Conservation (phyloP, 169 alveolate genomes). For the Babesia ovata region DNA sequence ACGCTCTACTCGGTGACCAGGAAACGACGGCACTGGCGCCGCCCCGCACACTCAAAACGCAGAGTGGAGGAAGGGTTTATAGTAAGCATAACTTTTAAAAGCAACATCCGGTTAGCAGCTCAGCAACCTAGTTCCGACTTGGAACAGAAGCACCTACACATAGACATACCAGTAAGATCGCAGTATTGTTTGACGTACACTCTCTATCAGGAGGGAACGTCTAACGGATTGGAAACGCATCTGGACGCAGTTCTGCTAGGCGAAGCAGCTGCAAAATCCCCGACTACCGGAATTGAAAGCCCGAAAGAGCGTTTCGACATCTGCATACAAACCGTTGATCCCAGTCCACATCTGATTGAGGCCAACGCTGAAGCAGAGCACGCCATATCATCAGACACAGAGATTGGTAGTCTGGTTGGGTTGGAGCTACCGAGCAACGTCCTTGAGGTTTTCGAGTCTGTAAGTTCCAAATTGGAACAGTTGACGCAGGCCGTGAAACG, state of each 20-base stretch:
- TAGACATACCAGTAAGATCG: neutral
- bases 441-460: neutral
- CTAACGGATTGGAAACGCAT: neutral
- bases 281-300: neutral
- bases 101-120: neutral
- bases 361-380: neutral
- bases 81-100: neutral
- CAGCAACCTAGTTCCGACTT: neutral
- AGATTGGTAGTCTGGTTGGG: no score
- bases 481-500: neutral
- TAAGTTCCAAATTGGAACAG: neutral
- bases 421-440: neutral
- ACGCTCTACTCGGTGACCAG: neutral
- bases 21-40: constrained; percentile 1
- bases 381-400: no score
- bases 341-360: neutral
- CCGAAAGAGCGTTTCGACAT: constrained; percentile 4
- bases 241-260: neutral
- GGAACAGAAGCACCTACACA: neutral
- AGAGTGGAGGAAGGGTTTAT: neutral
- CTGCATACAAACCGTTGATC: constrained; percentile 10
- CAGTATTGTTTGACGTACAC: neutral
- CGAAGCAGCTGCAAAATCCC: neutral
- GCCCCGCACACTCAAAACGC: neutral
- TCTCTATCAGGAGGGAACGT: neutral